Evolutionary conservation across 306 rosid genomes (phyloP), one percentile per base, ranked within the genome.

Genomic region (Abrus precatorius): DNA sequence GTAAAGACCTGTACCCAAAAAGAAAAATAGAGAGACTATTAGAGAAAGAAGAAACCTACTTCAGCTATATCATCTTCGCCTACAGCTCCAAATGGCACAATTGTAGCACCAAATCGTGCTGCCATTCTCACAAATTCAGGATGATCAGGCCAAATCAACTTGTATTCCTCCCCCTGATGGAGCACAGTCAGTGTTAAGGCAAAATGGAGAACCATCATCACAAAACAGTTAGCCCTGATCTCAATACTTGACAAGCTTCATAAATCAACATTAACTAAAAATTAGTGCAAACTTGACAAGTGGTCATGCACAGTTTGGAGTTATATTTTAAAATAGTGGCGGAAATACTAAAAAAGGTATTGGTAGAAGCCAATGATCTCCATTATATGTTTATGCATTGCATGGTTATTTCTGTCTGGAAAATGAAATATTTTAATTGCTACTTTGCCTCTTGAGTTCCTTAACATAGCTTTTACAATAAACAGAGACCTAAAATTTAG

Each of bases 61-160:
- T 93, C 84, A 38, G 85, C 71, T 6, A 95, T 0, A 85, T 95
- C 99, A 69, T 95, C 99, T 89, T 92, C 98, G 10, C 99, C 99
- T 6, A 95, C 99, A 56, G 89, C 90, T 75, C 94, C 99, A 81
- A 95, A 95, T 36, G 99, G 99, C 50, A 95, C 97, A 84, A 95
- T 91, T 29, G 94, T 93, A 69, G 97, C 99, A 30, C 97, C 98
- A 79, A 95, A 95, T 20, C 83, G 89, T 34, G 98, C 98, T 1
- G 99, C 99, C 98, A 92, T 93, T 81, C 99, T 91, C 84, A 95
- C 98, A 71, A 95, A 95, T 80, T 95, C 99, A 0, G 89, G 99
- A 38, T 89, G 90, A 57, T 86, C 72, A 47, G 97, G 97, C 99
- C 99, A 95, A 86, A 92, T 76, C 84, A 92, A 38, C 85, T 95